Conservation (phyloP, 805 yeast species). For the Zygosaccharomyces bailii region DNA sequence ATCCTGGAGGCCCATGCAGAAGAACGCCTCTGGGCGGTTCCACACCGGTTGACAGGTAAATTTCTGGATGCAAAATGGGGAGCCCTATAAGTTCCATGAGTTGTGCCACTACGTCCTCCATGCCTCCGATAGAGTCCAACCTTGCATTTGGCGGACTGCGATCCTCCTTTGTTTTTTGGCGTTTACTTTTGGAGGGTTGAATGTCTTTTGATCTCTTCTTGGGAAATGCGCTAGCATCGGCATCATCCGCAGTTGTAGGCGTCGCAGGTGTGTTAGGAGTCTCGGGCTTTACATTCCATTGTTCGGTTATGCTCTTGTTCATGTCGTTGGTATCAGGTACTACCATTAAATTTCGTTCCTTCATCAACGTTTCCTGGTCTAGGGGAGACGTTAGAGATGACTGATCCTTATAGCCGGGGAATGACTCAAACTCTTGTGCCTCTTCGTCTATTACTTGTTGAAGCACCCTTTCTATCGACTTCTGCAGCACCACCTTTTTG, state of each 20-base stretch:
- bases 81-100: slow-evolving; percentile 86
- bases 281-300: slow-evolving; percentile 52
- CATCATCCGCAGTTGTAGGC: slow-evolving; percentile 12
- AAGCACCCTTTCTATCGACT: slow-evolving; percentile 60
- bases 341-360: slow-evolving; percentile 52
- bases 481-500: slow-evolving; percentile 60
- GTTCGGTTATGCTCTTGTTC: slow-evolving; percentile 70
- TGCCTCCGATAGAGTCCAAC: slow-evolving; percentile 80
- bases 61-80: slow-evolving; percentile 92
- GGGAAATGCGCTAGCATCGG: slow-evolving; percentile 17
- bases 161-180: slow-evolving; percentile 47
- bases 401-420: slow-evolving; percentile 23
- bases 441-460: slow-evolving; percentile 57
- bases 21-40: slow-evolving; percentile 94
- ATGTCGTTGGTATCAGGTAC: slow-evolving; percentile 62
- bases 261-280: too few species aligned
- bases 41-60: slow-evolving; percentile 80
- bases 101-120: slow-evolving; percentile 79
- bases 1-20: slow-evolving; percentile 98
- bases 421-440: slow-evolving; percentile 45
- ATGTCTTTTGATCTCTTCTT: slow-evolving; percentile 53
- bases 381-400: slow-evolving; percentile 29
- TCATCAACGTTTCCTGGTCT: slow-evolving; percentile 29
- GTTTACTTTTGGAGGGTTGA: slow-evolving; percentile 33
- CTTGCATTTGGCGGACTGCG: slow-evolving; percentile 68